A percentile compares a stretch with the other conserved stretches of the same genome.
These are phyloP conservation scores for Raphanus sativus DNA, from an alignment of 345 rosid species.

Conservation along the genomic window DNA sequence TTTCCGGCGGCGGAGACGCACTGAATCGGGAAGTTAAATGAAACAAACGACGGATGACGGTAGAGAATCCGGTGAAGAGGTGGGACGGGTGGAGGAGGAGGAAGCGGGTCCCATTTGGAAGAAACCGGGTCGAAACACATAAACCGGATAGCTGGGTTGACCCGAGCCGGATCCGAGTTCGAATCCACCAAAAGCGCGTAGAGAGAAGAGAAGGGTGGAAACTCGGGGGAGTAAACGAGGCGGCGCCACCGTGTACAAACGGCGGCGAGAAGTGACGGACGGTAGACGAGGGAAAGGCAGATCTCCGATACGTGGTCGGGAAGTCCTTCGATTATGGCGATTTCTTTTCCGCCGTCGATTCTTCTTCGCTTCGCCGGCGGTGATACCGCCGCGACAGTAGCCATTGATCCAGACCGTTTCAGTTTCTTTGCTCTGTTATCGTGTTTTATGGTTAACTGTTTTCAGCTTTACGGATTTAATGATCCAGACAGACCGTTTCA, in stretches of 20 bases:
- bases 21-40: constrained; percentile 48
- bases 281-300: constrained; percentile 40
- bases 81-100: constrained; percentile 39
- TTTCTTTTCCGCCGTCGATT: neutral
- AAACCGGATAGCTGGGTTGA: constrained; percentile 29
- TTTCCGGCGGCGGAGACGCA: constrained; percentile 45
- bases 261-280: constrained; percentile 48
- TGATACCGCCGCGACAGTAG: neutral
- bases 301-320: constrained; percentile 50
- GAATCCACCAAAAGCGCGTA: constrained; percentile 43
- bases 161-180: neutral
- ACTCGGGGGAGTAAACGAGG: constrained; percentile 48
- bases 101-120: constrained; percentile 46
- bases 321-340: constrained; percentile 45
- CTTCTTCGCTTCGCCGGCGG: constrained; percentile 29
- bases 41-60: constrained; percentile 52
- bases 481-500: neutral
- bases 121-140: constrained; percentile 48
- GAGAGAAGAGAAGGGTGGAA: constrained; percentile 50
- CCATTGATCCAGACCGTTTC: constrained; percentile 22
- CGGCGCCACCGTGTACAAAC: constrained; percentile 58
- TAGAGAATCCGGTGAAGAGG: constrained; percentile 44
- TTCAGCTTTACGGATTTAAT: neutral
- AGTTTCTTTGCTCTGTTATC: neutral
- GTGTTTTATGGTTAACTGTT: neutral